Percentiles rank a stretch among this genome's conserved stretches.
Conservation (phyloP, 371 early-diverging fungal species). For the Dichotomocladium elegans region DNA sequence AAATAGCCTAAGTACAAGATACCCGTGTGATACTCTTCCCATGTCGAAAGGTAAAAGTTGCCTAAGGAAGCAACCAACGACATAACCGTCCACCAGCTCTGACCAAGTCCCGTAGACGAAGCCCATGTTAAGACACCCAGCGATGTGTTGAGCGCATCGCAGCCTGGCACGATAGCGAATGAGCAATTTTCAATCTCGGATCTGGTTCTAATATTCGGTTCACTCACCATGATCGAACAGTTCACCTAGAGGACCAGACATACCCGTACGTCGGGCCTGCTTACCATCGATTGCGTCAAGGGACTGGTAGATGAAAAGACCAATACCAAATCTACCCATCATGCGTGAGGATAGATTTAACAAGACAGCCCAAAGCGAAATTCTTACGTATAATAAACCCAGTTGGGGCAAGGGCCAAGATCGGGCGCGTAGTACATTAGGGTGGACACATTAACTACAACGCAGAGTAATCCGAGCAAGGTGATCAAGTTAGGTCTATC, state of each 20-base stretch:
- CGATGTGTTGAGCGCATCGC: constrained; percentile 88
- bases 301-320: constrained; percentile 92
- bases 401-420: constrained; percentile 77
- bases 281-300: constrained; percentile 98
- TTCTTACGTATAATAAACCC: constrained; percentile 76
- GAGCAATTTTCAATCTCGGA: too few species aligned
- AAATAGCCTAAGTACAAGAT: constrained; percentile 87
- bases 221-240: constrained; percentile 83
- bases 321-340: constrained; percentile 68
- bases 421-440: constrained; percentile 74
- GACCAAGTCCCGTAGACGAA: constrained; percentile 68
- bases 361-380: not conserved
- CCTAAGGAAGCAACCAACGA: constrained; percentile 56
- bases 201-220: too few species aligned
- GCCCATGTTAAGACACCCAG: constrained; percentile 59
- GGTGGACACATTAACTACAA: constrained; percentile 69
- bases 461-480: constrained; percentile 85
- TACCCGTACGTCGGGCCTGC: constrained; percentile 93
- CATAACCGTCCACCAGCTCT: constrained; percentile 73
- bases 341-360: not conserved
- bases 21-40: constrained; percentile 96
- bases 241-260: constrained; percentile 92
- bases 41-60: constrained; percentile 91
- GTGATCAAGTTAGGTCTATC: constrained; percentile 97
- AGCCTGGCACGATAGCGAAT: constrained; percentile 45